Base-by-base conservation (phyloP, 2,329 filamentous ascomycete genomes). In the Diaporthe eres region DNA sequence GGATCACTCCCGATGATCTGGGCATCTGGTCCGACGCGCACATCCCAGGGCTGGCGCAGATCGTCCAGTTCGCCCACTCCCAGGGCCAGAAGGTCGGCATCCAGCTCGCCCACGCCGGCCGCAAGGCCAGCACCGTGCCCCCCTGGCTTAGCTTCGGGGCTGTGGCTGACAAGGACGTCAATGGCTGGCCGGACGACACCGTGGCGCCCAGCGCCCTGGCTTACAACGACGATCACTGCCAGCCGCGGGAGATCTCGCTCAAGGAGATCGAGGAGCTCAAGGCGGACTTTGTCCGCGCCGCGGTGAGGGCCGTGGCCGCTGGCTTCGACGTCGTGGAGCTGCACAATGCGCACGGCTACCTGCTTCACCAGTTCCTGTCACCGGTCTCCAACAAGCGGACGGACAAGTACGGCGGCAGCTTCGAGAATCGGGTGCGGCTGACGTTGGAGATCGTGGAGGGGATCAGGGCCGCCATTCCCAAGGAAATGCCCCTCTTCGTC, bases 271-370 rank as follows among this genome's bases (percentile, higher is more conserved):
- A 90, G 75, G 82, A 89, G 7, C 85, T 92, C 77, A 93, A 94
- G 83, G 81, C 82, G 7, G 90, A 90, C 3, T 95, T 89, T 84
- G 88, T 87, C 1, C 88, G 86, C 0, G 88, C 87, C 0, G 85
- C 87, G 0, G 85, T 87, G 78, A 85, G 90, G 19, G 88, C 93
- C 0, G 82, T 94, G 2, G 85, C 87, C 39, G 91, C 90, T 1
- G 94, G 94, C 0, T 92, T 93, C 77, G 92, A 94, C 79, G 90
- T 90, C 5, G 87, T 94, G 22, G 92, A 92, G 82, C 91, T 97
- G 70, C 95, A 97, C 85, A 90, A 89, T 79, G 95, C 94, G 0
- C 94, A 97, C 80, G 94, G 94, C 0, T 97, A 96, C 81, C 88
- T 97, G 0, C 85, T 96, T 0, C 91, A 92, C 79, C 85, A 86